Evolutionary conservation across 192 early-diverging fungal genomes (phyloP).

Genomic region (Podochytrium sp.): DNA sequence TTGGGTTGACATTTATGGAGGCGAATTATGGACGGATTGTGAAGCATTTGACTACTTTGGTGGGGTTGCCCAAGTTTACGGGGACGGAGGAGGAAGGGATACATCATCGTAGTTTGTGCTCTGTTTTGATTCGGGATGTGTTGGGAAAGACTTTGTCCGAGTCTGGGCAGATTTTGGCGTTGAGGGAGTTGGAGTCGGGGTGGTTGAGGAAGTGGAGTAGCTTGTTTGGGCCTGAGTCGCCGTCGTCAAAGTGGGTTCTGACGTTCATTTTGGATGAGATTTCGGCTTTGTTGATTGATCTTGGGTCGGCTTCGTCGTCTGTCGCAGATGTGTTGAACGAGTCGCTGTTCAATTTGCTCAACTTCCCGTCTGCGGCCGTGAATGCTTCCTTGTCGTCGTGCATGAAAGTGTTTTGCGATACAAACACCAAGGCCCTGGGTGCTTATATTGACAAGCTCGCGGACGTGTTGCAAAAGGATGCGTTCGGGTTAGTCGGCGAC

Average conservation of each 20-base stretch:
- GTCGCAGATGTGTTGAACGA: conserved; percentile 70
- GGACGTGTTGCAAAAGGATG: conserved; percentile 73
- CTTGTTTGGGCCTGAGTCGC: conserved; percentile 39
- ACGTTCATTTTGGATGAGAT: conserved; percentile 76
- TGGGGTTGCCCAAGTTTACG: conserved; percentile 54
- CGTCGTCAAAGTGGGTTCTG: conserved; percentile 59
- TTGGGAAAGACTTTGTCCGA: conserved; percentile 81
- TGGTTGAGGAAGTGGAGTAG: conserved; percentile 55
- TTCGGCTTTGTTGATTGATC: conserved; percentile 70
- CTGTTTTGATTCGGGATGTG: conserved; percentile 72
- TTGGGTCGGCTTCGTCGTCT: conserved; percentile 72
- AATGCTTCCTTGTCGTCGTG: conserved; percentile 54
- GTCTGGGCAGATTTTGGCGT: conserved; percentile 71
- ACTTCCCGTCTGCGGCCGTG: conserved; percentile 6
- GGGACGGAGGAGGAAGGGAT: conserved; percentile 58
- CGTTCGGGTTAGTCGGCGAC: conserved; percentile 56
- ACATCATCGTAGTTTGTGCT: conserved; percentile 62
- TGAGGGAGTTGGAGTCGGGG: conserved; percentile 60
- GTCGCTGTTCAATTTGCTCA: conserved; percentile 69
- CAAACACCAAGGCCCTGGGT: conserved; percentile 67
- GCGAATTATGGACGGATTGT: conserved; percentile 72
- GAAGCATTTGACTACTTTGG: conserved; percentile 68
- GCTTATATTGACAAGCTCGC: conserved; percentile 68
- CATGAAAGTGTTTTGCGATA: conserved; percentile 68
- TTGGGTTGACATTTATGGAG: conserved; percentile 75